Conservation (phyloP, 108 stramenopile species). For the Skeletonema costatum region DNA sequence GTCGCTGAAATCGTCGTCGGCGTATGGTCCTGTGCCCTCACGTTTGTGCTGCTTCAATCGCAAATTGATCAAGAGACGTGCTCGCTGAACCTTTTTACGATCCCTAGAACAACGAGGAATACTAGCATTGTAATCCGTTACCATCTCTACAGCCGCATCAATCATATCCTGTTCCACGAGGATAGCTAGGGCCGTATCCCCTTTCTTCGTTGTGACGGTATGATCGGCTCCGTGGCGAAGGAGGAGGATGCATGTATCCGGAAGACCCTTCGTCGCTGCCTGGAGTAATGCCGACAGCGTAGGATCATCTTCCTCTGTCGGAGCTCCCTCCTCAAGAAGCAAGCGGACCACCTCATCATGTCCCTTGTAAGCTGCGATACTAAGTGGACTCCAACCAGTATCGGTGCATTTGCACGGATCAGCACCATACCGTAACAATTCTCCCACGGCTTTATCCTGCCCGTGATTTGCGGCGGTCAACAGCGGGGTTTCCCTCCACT, state of each 20-base stretch:
- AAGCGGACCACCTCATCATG: slow-evolving; percentile 89
- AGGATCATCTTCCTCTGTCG: slow-evolving; percentile 92
- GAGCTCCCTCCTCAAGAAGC: slow-evolving; percentile 82
- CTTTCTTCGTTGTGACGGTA: slow-evolving; percentile 91
- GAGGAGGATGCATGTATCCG: slow-evolving; percentile 83
- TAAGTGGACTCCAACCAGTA: slow-evolving; percentile 91
- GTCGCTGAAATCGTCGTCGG: slow-evolving; percentile 49
- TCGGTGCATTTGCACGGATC: slow-evolving; percentile 91
- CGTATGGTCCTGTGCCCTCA: slow-evolving; percentile 64
- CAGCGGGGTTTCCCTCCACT: slow-evolving; percentile 90
- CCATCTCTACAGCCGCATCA: slow-evolving; percentile 93
- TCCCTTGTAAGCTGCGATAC: slow-evolving; percentile 91
- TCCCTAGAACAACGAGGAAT: slow-evolving; percentile 91
- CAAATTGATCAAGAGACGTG: slow-evolving; percentile 84
- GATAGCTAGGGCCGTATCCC: slow-evolving; percentile 91
- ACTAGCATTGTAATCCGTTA: slow-evolving; percentile 90
- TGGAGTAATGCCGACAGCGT: slow-evolving; percentile 87
- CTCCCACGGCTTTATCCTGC: slow-evolving; percentile 81
- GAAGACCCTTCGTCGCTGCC: slow-evolving; percentile 89
- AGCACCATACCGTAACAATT: slow-evolving; percentile 74
- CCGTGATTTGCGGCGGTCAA: slow-evolving; percentile 90
- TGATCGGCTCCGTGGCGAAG: slow-evolving; percentile 87
- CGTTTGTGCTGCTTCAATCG: slow-evolving; percentile 80
- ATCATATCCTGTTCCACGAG: slow-evolving; percentile 91
- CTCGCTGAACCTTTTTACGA: slow-evolving; percentile 90